Evolutionary conservation across 768 basidiomycete species (phyloP).

Genomic region (Pleurotus ostreatus): DNA sequence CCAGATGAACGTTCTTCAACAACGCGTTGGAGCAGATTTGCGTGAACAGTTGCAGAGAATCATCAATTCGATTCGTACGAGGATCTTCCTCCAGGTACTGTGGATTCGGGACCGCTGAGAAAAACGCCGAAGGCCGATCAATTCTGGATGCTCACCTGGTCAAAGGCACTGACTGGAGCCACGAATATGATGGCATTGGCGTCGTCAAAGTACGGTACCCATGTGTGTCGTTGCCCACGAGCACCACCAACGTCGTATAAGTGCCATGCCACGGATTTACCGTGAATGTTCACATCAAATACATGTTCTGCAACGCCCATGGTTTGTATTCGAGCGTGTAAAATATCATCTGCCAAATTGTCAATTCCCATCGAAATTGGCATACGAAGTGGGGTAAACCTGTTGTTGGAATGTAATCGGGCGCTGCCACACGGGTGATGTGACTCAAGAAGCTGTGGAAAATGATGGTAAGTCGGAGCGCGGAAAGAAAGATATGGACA

Average conservation of each 20-base stretch:
- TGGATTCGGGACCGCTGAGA: conserved; percentile 3
- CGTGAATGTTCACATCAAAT: conserved; percentile 78
- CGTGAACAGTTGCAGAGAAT: conserved; percentile 85
- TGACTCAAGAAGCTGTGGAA: conserved; percentile 64
- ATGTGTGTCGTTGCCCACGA: conserved; percentile 68
- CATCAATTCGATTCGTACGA: conserved; percentile 80
- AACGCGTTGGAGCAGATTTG: conserved; percentile 80
- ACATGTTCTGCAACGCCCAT: conserved; percentile 85
- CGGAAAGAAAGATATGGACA: conserved; percentile 7
- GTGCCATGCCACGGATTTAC: conserved; percentile 72
- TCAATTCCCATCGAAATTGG: background rate
- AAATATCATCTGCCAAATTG: conserved; percentile 63
- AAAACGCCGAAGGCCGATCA: conserved; percentile 6
- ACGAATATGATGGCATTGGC: conserved; percentile 80
- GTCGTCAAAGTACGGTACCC: conserved; percentile 77
- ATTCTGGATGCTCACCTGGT: conserved; percentile 45
- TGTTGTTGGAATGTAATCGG: conserved; percentile 70
- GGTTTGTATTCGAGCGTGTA: conserved; percentile 87
- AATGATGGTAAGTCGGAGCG: background rate
- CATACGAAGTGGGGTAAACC: conserved; percentile 35
- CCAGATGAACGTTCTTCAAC: conserved; percentile 63
- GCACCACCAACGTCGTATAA: conserved; percentile 72
- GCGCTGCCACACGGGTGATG: conserved; percentile 65
- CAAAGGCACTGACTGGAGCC: conserved; percentile 75
- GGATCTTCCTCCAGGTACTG: conserved; percentile 88